Conservation (phyloP, 2,329 filamentous ascomycete genomes). For the Phyllachora maydis region DNA sequence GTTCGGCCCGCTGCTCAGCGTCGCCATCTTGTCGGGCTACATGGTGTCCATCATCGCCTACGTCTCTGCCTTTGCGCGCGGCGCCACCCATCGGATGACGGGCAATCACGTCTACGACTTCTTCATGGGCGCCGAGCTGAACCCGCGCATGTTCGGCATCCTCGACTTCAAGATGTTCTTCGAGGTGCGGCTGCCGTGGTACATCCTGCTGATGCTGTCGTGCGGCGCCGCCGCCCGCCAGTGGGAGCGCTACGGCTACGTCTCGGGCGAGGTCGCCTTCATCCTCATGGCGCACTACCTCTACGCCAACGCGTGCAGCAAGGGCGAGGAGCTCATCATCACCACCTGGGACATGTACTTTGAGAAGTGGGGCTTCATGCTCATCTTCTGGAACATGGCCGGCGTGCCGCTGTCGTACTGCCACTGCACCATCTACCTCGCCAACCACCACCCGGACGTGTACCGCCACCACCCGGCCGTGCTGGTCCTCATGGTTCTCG, state of each 20-base stretch:
- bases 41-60: slow-evolving; percentile 70
- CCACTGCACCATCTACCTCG: slow-evolving; percentile 65
- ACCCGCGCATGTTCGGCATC: slow-evolving; percentile 68
- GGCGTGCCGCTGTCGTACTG: slow-evolving; percentile 68
- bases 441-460: slow-evolving; percentile 47
- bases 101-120: slow-evolving; percentile 67
- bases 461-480: slow-evolving; percentile 47
- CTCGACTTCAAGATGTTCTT: slow-evolving; percentile 91
- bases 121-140: slow-evolving; percentile 78
- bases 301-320: slow-evolving; percentile 66
- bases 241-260: slow-evolving; percentile 58
- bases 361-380: slow-evolving; percentile 78
- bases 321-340: slow-evolving; percentile 65
- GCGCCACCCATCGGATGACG: slow-evolving; percentile 82
- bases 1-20: slow-evolving; percentile 81
- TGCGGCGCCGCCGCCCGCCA: slow-evolving; percentile 51
- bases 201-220: slow-evolving; percentile 53
- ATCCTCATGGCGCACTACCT: slow-evolving; percentile 61
- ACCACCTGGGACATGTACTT: slow-evolving; percentile 81
- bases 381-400: slow-evolving; percentile 77
- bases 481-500: slow-evolving; percentile 35
- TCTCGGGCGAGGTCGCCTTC: slow-evolving; percentile 54
- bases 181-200: slow-evolving; percentile 74
- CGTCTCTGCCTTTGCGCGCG: slow-evolving; percentile 60
- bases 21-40: slow-evolving; percentile 82